Percentiles rank a stretch among this genome's conserved stretches.
Conservation (phyloP, 345 rosid species). For the Balakata baccata region DNA sequence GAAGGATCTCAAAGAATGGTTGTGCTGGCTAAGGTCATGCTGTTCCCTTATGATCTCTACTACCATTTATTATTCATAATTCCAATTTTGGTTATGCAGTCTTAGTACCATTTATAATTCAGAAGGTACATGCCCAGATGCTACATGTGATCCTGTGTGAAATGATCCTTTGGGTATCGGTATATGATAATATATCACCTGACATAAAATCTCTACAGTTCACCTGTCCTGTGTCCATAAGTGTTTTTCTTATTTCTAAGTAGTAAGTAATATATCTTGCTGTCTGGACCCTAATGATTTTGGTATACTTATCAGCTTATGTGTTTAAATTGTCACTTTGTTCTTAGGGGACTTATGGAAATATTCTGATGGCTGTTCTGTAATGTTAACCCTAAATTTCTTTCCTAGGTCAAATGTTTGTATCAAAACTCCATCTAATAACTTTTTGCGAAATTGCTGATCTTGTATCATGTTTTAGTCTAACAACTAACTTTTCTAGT, state of each 20-base stretch:
- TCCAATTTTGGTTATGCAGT: not conserved
- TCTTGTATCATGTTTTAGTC: not conserved
- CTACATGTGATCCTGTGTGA: not conserved
- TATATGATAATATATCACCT: not conserved
- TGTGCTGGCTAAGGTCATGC: slow-evolving; percentile 81
- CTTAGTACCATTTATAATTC: not conserved
- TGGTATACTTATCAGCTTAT: not conserved
- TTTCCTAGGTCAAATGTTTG: not conserved
- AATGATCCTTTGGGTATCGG: not conserved
- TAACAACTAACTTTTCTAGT: slow-evolving; percentile 11
- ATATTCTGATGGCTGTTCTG: not conserved
- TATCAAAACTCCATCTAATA: not conserved
- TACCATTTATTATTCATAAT: not conserved
- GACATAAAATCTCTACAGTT: not conserved
- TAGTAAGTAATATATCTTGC: not conserved
- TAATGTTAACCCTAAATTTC: not conserved
- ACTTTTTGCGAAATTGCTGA: not conserved
- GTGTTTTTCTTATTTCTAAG: not conserved
- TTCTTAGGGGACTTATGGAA: not conserved
- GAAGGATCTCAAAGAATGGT: slow-evolving; percentile 91
- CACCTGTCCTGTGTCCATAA: not conserved
- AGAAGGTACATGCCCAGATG: not conserved
- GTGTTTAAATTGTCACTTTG: not conserved
- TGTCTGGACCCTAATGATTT: not conserved
- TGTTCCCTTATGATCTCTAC: not conserved